Conservation (phyloP, 2,329 filamentous ascomycete species). For the Cadophora sp. region DNA sequence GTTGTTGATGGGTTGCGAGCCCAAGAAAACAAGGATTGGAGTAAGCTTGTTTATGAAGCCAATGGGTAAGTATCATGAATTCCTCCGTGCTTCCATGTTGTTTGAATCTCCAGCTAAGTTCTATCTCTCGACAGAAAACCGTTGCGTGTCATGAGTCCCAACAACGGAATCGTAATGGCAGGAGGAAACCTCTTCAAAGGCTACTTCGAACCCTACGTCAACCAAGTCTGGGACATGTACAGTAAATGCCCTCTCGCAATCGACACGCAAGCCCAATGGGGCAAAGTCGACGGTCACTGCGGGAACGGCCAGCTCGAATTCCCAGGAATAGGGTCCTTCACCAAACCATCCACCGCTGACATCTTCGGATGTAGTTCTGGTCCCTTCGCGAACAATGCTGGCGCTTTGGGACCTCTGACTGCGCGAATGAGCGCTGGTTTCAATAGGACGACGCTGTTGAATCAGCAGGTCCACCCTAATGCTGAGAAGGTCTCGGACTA, state of each 20-base stretch:
- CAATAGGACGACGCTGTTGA: constrained; percentile 35
- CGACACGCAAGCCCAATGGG: constrained; percentile 67
- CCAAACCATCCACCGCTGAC: constrained; percentile 63
- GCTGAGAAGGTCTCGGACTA: constrained; percentile 57
- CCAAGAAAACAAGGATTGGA: constrained; percentile 62
- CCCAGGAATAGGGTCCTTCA: constrained; percentile 56
- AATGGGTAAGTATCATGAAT: constrained; percentile 68
- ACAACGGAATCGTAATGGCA: constrained; percentile 47
- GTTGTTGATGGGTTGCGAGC: constrained; percentile 60
- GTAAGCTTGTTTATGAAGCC: constrained; percentile 54
- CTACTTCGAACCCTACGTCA: constrained; percentile 55
- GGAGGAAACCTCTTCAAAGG: constrained; percentile 54
- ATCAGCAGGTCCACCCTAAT: constrained; percentile 57
- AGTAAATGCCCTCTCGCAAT: constrained; percentile 55
- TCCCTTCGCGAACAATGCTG: constrained; percentile 54
- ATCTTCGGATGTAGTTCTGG: constrained; percentile 72
- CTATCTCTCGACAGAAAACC: constrained; percentile 51
- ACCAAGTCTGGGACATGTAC: constrained; percentile 52
- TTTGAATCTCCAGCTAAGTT: constrained; percentile 44
- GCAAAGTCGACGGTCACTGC: constrained; percentile 59
- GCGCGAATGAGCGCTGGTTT: constrained; percentile 36
- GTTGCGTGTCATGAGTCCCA: constrained; percentile 54
- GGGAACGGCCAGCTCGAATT: constrained; percentile 46
- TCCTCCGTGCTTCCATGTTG: constrained; percentile 63
- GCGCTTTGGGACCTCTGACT: constrained; percentile 31